Base-by-base conservation (phyloP, 1,284 basidiomycete genomes). In the Ceratobasidium sp. region DNA sequence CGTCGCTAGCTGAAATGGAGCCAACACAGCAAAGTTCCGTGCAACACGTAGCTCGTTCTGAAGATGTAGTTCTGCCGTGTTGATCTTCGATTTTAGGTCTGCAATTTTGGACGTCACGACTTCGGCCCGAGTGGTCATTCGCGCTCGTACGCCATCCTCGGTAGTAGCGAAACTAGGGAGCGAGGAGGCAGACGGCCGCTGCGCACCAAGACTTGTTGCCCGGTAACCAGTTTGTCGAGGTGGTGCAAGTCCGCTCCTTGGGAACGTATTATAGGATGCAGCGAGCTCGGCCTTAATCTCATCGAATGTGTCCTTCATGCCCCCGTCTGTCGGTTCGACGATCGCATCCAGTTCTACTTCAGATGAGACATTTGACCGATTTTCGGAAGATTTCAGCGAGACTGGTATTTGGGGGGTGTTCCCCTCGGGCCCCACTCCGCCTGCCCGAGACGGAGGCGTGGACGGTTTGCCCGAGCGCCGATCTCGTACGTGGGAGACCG, bases 1-100 rank as follows among this genome's bases (percentile, higher is more conserved):
- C 1, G 95, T 96, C 5, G 90, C 84, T 68, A 88, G 88, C 79
- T 92, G 93, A 81, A 98, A 96, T 1, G 96, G 95, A 8, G 94
- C 92, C 61, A 98, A 85, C 64, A 92, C 88, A 1, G 90, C 90
- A n/a, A 98, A 85, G 79, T 96, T 96, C 53, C 92, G 89, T 22
- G 92, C 88, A 49, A 92, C 83, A 31, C 92, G 88, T 79, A 96
- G 83, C 77, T 92, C 88, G 14, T 87, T 83, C 61, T 92, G 88
- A n/a, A 98, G 87, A 74, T 88, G 87, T 0, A 84, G 80, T 78
- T 90, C 88, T n/a, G 86, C 83, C 0, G 85, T 80, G 16, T 83
- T 81, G 64, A 94, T 88, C 74, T 85, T 86, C 14, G 82, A 80
- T 59, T 93, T 88, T 65, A 96, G 82, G 54, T 90, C 87, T 49